These are phyloP conservation scores for Aureobasidium sp. DNA, from an alignment of 2,329 filamentous ascomycete genomes.

Conservation along the genomic window DNA sequence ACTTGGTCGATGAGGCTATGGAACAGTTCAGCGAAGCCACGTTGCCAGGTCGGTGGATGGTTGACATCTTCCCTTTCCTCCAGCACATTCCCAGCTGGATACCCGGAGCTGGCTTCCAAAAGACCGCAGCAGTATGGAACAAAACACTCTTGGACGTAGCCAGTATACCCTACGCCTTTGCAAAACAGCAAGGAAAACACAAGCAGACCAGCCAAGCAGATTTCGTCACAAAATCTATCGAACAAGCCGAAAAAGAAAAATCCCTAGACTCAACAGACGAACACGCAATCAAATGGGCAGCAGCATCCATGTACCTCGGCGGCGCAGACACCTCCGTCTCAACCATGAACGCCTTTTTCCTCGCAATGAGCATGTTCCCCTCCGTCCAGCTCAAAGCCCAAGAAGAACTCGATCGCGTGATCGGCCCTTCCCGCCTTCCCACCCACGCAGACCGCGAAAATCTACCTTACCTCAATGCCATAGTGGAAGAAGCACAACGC, in stretches of 20 bases:
- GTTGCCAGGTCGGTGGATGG: constrained; percentile 49
- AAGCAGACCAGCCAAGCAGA: constrained; percentile 30
- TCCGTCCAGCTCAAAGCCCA: constrained; percentile 34
- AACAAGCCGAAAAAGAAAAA: constrained; percentile 30
- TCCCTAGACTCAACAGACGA: constrained; percentile 30
- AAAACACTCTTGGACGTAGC: constrained; percentile 34
- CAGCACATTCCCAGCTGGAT: constrained; percentile 50
- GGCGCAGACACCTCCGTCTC: constrained; percentile 43
- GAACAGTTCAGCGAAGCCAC: constrained; percentile 44
- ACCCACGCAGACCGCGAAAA: constrained; percentile 37
- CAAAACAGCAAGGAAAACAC: constrained; percentile 38
- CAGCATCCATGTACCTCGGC: constrained; percentile 46
- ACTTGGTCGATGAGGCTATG: constrained; percentile 45
- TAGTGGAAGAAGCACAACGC: constrained; percentile 39
- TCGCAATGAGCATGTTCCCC: constrained; percentile 27
- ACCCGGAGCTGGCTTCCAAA: constrained; percentile 52
- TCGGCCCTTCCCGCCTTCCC: constrained; percentile 49
- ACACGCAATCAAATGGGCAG: constrained; percentile 46
- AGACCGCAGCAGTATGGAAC: constrained; percentile 43
- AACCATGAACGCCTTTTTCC: constrained; percentile 21
- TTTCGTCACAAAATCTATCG: constrained; percentile 45
- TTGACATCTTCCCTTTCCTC: constrained; percentile 53
- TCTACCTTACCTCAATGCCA: constrained; percentile 35
- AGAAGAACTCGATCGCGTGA: constrained; percentile 41
- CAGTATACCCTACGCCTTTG: constrained; percentile 49